phyloP scores from a whole-genome alignment of 2,329 filamentous ascomycete genomes.

The Paracoccidioides brasiliensis region DNA sequence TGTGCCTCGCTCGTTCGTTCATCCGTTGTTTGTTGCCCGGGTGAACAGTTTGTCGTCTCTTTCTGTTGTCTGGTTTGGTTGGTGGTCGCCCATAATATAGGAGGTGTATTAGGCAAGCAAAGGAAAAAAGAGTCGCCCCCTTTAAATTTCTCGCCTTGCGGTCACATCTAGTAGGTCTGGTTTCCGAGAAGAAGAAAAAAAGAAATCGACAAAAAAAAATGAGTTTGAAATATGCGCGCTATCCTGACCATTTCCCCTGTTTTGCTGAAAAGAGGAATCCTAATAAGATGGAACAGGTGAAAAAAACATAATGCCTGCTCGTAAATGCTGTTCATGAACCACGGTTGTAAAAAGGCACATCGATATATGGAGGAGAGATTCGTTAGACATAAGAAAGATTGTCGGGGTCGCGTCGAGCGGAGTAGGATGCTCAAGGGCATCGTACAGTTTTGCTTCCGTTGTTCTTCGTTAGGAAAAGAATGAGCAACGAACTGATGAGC shows the following conservation, averaged over 20 bases:
- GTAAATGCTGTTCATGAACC: slow-evolving; percentile 12
- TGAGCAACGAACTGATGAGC: background rate
- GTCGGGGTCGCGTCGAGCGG: slow-evolving; percentile 2
- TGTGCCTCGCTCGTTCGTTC: background rate
- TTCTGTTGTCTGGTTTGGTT: background rate
- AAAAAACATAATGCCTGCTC: slow-evolving; percentile 17
- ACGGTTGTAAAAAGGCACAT: slow-evolving; percentile 9
- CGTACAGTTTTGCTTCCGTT: background rate
- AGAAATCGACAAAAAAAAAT: background rate
- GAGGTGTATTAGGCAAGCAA: background rate
- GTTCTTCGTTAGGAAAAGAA: background rate
- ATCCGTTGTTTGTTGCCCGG: slow-evolving; percentile 2
- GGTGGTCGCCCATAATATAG: background rate
- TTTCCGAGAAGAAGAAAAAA: slow-evolving; percentile 16
- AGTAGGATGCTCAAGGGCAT: slow-evolving; percentile 7
- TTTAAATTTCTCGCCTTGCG: slow-evolving; percentile 1
- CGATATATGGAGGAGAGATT: background rate
- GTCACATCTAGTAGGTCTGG: slow-evolving; percentile 5
- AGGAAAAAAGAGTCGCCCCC: background rate
- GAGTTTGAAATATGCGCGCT: background rate
- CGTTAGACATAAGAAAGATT: slow-evolving; percentile 12
- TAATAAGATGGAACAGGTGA: slow-evolving; percentile 6
- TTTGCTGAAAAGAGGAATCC: background rate
- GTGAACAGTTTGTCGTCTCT: slow-evolving; percentile 7
- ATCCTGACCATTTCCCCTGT: background rate